Percentiles rank a stretch among this genome's conserved stretches.
phyloP scores from a whole-genome alignment of 2,329 filamentous ascomycete genomes.

The Exserohilum rostratum region DNA sequence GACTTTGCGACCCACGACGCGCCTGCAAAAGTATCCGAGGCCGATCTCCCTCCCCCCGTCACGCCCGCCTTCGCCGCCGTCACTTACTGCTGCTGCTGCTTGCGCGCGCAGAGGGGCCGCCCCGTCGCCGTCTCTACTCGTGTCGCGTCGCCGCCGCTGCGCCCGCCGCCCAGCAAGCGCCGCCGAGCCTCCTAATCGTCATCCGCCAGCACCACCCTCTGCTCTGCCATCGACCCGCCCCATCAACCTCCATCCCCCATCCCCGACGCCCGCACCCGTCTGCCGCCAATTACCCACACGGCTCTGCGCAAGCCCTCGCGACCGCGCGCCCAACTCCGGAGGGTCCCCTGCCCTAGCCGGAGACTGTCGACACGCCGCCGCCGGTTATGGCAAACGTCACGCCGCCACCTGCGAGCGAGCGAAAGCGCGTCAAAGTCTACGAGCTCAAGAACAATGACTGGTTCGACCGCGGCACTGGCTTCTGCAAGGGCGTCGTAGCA shows the following conservation, averaged over 20 bases:
- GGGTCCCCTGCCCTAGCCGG: slow-evolving; percentile 26
- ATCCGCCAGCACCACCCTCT: slow-evolving; percentile 24
- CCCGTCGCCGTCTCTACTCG: background rate
- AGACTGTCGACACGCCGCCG: slow-evolving; percentile 29
- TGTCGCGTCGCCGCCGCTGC: slow-evolving; percentile 13
- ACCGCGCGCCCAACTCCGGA: slow-evolving; percentile 38
- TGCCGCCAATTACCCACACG: slow-evolving; percentile 16
- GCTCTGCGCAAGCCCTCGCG: slow-evolving; percentile 33
- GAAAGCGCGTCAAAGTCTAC: slow-evolving; percentile 91
- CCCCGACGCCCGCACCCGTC: slow-evolving; percentile 21
- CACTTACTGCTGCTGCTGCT: slow-evolving; percentile 2
- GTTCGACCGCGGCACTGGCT: slow-evolving; percentile 96
- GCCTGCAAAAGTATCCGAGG: slow-evolving; percentile 23
- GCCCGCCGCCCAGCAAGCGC: slow-evolving; percentile 9
- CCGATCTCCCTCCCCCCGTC: slow-evolving; percentile 24
- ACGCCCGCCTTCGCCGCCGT: slow-evolving; percentile 13
- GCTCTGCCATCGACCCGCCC: slow-evolving; percentile 16
- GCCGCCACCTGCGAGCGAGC: slow-evolving; percentile 56
- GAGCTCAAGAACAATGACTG: slow-evolving; percentile 98
- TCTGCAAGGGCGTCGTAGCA: slow-evolving; percentile 80
- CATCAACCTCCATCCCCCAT: slow-evolving; percentile 10
- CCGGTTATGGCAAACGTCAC: slow-evolving; percentile 27
- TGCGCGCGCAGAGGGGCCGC: slow-evolving; percentile 7
- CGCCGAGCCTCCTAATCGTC: slow-evolving; percentile 23
- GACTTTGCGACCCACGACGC: slow-evolving; percentile 26